Conservation (phyloP, 768 basidiomycete genomes). For the Dioszegia aurantiaca region DNA sequence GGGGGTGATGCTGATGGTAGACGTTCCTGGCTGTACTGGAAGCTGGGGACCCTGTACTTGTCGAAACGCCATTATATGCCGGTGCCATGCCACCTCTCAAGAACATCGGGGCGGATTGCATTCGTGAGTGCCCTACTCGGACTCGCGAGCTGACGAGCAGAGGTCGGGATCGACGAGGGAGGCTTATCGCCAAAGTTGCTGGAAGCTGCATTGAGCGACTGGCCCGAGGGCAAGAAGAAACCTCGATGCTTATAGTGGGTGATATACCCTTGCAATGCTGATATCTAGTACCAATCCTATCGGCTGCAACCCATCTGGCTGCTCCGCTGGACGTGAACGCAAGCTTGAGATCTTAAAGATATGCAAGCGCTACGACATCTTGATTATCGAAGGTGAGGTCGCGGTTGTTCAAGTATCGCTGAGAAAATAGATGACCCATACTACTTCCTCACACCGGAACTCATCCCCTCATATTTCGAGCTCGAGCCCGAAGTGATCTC, state of each 20-base stretch:
- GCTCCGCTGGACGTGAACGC: conserved; percentile 69
- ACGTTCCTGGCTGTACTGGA: conserved; percentile 69
- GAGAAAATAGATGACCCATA: conserved; percentile 65
- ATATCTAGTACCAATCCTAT: conserved; percentile 51
- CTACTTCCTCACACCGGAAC: conserved; percentile 42
- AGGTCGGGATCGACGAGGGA: conserved; percentile 71
- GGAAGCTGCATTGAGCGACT: conserved; percentile 65
- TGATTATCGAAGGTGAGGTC: conserved; percentile 76
- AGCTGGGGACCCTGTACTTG: conserved; percentile 73
- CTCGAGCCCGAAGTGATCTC: conserved; percentile 66
- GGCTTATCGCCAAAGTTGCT: conserved; percentile 67
- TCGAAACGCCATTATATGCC: conserved; percentile 61
- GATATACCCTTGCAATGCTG: neutral
- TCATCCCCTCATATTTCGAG: conserved; percentile 75
- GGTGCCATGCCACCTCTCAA: conserved; percentile 52
- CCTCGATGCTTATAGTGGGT: conserved; percentile 81
- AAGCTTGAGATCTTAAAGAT: conserved; percentile 66
- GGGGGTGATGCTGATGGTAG: conserved; percentile 53
- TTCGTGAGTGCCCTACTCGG: conserved; percentile 41
- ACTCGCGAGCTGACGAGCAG: conserved; percentile 53
- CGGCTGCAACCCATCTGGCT: conserved; percentile 83
- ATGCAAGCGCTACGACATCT: conserved; percentile 68
- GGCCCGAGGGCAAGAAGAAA: conserved; percentile 68
- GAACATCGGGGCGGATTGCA: conserved; percentile 37
- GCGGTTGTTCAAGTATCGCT: conserved; percentile 6